Percentiles rank a stretch among this genome's conserved stretches.
These are phyloP conservation scores for Alternaria arbusti DNA, from an alignment of 2,329 filamentous ascomycete species.

Conservation along the genomic window DNA sequence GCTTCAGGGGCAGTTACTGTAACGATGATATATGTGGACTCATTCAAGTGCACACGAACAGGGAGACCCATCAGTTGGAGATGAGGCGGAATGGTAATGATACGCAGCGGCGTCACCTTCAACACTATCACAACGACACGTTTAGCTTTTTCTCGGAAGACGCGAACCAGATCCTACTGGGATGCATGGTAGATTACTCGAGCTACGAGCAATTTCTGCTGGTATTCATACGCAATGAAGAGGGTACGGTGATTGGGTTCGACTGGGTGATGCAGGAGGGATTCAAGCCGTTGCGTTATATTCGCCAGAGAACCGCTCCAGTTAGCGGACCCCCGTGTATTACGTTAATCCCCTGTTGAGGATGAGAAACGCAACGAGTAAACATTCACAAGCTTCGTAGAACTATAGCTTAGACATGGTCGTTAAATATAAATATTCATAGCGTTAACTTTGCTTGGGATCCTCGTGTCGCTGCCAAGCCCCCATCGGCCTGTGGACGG, in stretches of 20 bases:
- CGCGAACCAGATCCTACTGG: too few relatives aligned
- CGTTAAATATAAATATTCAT: neutral
- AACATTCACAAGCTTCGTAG: neutral
- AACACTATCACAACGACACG: too few relatives aligned
- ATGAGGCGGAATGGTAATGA: too few relatives aligned
- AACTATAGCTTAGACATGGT: neutral
- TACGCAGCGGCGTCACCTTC: too few relatives aligned
- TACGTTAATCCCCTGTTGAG: neutral
- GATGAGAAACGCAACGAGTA: neutral
- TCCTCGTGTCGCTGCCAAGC: constrained; percentile 9
- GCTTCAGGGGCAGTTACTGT: too few relatives aligned
- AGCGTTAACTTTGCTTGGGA: neutral
- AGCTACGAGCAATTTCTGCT: neutral
- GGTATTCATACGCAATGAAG: neutral
- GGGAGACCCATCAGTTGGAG: too few relatives aligned
- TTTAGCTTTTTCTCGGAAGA: too few relatives aligned
- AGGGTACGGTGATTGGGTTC: neutral
- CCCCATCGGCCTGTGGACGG: constrained; percentile 26
- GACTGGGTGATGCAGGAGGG: neutral
- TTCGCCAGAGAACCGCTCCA: neutral
- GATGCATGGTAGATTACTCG: neutral
- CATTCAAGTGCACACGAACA: too few relatives aligned
- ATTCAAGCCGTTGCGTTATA: neutral
- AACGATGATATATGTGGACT: too few relatives aligned
- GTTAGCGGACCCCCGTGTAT: too few relatives aligned